Base-by-base conservation (phyloP, 345 rosid genomes). In the Euphorbia tirucalli region DNA sequence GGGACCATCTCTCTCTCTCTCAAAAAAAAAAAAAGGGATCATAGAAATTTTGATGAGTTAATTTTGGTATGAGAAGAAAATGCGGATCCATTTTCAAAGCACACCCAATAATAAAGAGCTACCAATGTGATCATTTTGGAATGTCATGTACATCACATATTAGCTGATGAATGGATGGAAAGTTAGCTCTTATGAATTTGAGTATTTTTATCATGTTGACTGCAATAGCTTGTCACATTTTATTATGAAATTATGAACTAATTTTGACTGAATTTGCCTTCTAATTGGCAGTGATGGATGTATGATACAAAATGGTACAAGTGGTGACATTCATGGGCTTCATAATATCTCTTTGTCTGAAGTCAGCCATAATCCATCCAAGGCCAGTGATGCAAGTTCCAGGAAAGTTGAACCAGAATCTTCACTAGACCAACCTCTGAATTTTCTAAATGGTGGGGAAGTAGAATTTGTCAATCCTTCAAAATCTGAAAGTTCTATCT, bases 201-300 rank as follows among this genome's bases (percentile, higher is more conserved):
- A 11, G 46, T 41, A 41, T 11, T 41, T 58, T 21, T 61, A 18
- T 32, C 18, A 46, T 44, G 37, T 46, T 44, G 24, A n/a, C 39
- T 27, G 27, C 16, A 41, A 19, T 61, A 7, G 2, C 46, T 61
- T 61, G 39, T 61, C 44, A 61, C 21, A 35, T n/a, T 1, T n/a
- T 61, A 19, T 61, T 2, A 4, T 37, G 3, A 25, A 24, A 41
- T 24, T 4, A 18, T 7, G 60, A 39, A 39, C 27, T 43, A 57
- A 24, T 57, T 43, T 69, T 39, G 30, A 30, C 54, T 61, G 58
- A 61, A 31, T 50, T 25, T 60, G 37, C 21, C 5, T 60, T 70
- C 48, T 61, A 24, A 7, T 70, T 69, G 70, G 83, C 85, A 90
- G 92, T 35, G 77, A 81, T 27, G 86, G 80, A 72, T 78, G 13